Evolutionary conservation across 169 alveolate genomes (phyloP).

Genomic region (Eimeria necatrix): DNA sequence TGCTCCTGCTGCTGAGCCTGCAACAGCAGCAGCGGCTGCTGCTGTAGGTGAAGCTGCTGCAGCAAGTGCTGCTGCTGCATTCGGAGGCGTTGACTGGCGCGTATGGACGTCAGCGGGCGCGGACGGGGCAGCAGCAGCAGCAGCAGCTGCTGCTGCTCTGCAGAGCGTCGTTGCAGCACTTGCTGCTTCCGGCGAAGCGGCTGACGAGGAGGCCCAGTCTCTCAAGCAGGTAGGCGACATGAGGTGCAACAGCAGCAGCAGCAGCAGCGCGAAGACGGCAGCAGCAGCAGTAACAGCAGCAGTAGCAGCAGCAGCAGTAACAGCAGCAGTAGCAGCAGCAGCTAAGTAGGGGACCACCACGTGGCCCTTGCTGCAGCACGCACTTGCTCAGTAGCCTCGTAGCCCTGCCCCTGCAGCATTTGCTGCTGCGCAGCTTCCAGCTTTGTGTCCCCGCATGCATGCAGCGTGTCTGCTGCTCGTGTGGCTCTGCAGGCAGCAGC

Average conservation of each 20-base stretch:
- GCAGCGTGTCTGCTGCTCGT: background rate
- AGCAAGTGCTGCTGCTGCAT: background rate
- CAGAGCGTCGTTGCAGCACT: slow-evolving; percentile 1
- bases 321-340: background rate
- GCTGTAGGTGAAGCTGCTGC: slow-evolving; percentile 18
- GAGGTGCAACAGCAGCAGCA: slow-evolving; percentile 16
- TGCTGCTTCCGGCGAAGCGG: background rate
- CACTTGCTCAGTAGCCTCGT: background rate
- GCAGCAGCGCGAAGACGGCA: too few relatives aligned
- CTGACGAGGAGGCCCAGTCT: background rate
- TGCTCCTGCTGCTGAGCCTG: background rate
- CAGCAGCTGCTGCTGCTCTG: background rate
- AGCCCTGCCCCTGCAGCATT: background rate
- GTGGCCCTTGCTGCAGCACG: too few relatives aligned
- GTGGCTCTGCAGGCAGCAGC: background rate
- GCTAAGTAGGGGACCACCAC: background rate
- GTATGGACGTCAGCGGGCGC: slow-evolving; percentile 17
- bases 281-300: too few relatives aligned
- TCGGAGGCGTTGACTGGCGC: background rate
- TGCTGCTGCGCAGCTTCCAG: background rate
- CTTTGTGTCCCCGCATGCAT: too few relatives aligned
- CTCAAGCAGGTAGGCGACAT: background rate
- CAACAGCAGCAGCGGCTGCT: slow-evolving; percentile 21
- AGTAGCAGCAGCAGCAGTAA: too few relatives aligned
- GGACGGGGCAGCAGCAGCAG: background rate